Conservation (phyloP, 1,284 basidiomycete genomes). For the Pseudozyma pruni region DNA sequence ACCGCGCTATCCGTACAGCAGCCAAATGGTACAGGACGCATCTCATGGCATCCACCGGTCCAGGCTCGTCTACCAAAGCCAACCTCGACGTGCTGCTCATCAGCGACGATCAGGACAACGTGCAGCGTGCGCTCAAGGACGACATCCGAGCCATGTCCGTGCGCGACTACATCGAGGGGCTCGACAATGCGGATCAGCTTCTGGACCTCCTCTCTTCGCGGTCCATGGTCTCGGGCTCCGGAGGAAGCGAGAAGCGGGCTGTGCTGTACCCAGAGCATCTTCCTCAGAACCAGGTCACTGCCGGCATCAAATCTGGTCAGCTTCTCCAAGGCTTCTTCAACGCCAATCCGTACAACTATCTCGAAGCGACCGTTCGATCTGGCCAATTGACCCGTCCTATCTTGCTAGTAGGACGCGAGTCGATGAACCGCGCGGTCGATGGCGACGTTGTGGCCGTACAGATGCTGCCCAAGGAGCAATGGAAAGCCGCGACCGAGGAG, state of each 20-base stretch:
- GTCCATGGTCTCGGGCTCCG: conserved; percentile 27
- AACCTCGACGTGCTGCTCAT: conserved; percentile 61
- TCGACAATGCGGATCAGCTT: conserved; percentile 57
- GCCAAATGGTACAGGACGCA: conserved; percentile 62
- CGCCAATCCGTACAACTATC: conserved; percentile 93
- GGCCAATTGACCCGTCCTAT: conserved; percentile 81
- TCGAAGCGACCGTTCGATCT: conserved; percentile 85
- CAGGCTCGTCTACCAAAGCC: conserved; percentile 36
- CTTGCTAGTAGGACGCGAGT: conserved; percentile 85
- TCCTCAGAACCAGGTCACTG: conserved; percentile 77
- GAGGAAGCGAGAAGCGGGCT: conserved; percentile 43
- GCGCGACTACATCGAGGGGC: conserved; percentile 63
- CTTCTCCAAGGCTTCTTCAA: conserved; percentile 94
- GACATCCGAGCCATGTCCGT: conserved; percentile 59
- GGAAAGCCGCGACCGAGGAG: conserved; percentile 91
- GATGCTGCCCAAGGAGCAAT: conserved; percentile 85
- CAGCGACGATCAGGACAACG: conserved; percentile 86
- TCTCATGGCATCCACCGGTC: conserved; percentile 42
- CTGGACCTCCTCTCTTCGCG: conserved; percentile 62
- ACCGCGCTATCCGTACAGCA: conserved; percentile 62
- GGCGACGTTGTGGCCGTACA: conserved; percentile 94
- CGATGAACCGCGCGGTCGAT: conserved; percentile 94
- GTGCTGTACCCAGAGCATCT: conserved; percentile 76
- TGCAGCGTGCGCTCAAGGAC: conserved; percentile 71
- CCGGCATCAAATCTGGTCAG: conserved; percentile 85